Evolutionary conservation across 108 stramenopile genomes (phyloP).

Genomic region (Fragilariopsis cylindrus): DNA sequence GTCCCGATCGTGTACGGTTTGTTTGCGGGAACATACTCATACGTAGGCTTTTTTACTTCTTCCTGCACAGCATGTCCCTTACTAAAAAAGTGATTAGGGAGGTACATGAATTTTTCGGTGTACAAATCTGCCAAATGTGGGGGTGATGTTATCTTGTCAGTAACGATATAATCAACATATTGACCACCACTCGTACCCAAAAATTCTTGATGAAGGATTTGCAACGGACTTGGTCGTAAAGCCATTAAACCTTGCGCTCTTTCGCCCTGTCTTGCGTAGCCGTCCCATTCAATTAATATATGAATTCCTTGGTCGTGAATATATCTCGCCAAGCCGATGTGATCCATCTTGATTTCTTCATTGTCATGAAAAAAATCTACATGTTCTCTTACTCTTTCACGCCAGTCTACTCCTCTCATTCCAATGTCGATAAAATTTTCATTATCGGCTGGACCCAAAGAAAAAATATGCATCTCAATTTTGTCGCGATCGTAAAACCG

Average conservation of each 20-base stretch:
- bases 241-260: slow-evolving; percentile 81
- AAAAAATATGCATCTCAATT: slow-evolving; percentile 84
- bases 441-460: slow-evolving; percentile 67
- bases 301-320: slow-evolving; percentile 73
- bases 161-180: slow-evolving; percentile 81
- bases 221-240: slow-evolving; percentile 73
- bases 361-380: slow-evolving; percentile 84
- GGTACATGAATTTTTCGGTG: slow-evolving; percentile 79
- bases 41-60: slow-evolving; percentile 58
- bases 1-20: slow-evolving; percentile 60
- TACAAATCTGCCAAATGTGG: slow-evolving; percentile 53
- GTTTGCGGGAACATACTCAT: slow-evolving; percentile 56
- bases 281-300: slow-evolving; percentile 87
- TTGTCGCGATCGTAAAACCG: slow-evolving; percentile 73
- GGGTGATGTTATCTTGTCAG: slow-evolving; percentile 68
- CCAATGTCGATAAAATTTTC: slow-evolving; percentile 64
- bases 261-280: slow-evolving; percentile 83
- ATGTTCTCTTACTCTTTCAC: slow-evolving; percentile 65
- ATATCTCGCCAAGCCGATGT: slow-evolving; percentile 69
- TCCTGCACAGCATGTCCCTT: slow-evolving; percentile 82
- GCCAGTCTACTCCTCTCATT: slow-evolving; percentile 88
- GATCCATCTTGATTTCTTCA: slow-evolving; percentile 50
- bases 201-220: slow-evolving; percentile 86
- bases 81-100: slow-evolving; percentile 85
- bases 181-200: slow-evolving; percentile 79